Base-by-base conservation (phyloP, 2,329 filamentous ascomycete species). In the Lachnellula cervina region DNA sequence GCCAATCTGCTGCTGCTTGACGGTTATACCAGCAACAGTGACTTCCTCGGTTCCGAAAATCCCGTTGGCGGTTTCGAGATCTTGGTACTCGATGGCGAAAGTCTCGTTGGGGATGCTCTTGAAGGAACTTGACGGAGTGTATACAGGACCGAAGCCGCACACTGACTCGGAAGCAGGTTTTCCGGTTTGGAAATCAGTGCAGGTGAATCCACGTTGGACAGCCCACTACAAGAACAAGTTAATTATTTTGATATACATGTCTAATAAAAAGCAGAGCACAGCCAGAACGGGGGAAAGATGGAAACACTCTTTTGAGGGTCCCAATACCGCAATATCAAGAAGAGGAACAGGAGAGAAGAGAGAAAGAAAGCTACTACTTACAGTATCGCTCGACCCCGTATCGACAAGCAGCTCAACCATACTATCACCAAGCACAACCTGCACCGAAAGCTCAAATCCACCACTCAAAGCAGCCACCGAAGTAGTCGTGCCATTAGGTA, bases 341-440 rank as follows among this genome's bases (percentile, higher is more conserved):
- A 32, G 8, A 11, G 28, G 8, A 32, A 32, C 8, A 1, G 4
- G 28, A 32, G 4, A 28, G 1, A 8, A 28, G 25, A 28, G 1
- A 28, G 7, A 28, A 8, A 28, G 25, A 28, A 8, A 2, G 25
- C 2, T 25, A 25, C 5, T 9, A 32, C 28, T 32, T 32, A 32
- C 28, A 1, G 74, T 76, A 56, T 80, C 77, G 49, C 70, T 72
- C 52, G 73, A 75, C 19, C 76, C 77, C 1, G 76, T 78, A 55
- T 80, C 77, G 49, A 79, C 66, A 11, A 76, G 69, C 2, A 72
- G 62, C 1, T 70, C 54, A 54, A 77, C 69, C 1, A 62, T 68
- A 48, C 73, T 61, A 11, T 60, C 62, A 8, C 70, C 70, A 38
- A 74, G 56, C 4, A 49, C 58, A 8, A 69, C 42, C 42, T 8